These are phyloP conservation scores for Podospora anserina DNA, from an alignment of 495 filamentous ascomycete species.

Conservation along the genomic window DNA sequence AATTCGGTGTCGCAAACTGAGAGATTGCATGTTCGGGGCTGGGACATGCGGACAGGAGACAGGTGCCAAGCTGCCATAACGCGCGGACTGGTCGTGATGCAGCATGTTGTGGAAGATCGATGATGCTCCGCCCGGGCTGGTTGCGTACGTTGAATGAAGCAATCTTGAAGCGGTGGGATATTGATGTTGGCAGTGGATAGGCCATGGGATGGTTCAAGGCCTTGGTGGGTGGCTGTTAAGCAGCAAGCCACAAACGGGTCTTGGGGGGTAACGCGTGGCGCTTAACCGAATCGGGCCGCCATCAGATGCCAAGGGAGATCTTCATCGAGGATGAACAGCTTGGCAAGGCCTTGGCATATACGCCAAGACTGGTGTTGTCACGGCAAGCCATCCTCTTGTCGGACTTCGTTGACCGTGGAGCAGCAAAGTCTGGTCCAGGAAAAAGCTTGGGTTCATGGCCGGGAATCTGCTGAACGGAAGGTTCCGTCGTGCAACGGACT, in stretches of 20 bases:
- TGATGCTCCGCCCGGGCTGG: neutral
- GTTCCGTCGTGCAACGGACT: neutral
- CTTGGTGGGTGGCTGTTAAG: neutral
- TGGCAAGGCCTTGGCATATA: conserved; percentile 13
- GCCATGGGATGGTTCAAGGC: neutral
- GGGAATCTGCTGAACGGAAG: neutral
- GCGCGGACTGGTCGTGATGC: conserved; percentile 4
- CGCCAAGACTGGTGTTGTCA: conserved; percentile 8
- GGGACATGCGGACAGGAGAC: neutral
- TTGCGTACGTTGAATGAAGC: neutral
- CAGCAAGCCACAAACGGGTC: conserved; percentile 1
- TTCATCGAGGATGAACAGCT: conserved; percentile 23
- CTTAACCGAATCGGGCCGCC: conserved; percentile 22
- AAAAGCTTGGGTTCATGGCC: neutral
- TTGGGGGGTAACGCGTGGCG: conserved; percentile 5
- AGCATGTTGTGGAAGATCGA: neutral
- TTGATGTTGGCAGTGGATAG: neutral
- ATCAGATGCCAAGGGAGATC: conserved; percentile 27
- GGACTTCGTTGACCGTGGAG: neutral
- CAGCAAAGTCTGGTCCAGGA: neutral
- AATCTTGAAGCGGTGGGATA: neutral
- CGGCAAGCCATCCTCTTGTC: neutral
- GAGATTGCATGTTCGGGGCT: neutral
- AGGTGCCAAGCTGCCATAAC: conserved; percentile 10
- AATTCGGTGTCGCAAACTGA: conserved; percentile 1